Percentiles rank a stretch among this genome's conserved stretches.
These are phyloP conservation scores for Nepenthes alata DNA, from an alignment of 179 eudicot species.

Conservation along the genomic window DNA sequence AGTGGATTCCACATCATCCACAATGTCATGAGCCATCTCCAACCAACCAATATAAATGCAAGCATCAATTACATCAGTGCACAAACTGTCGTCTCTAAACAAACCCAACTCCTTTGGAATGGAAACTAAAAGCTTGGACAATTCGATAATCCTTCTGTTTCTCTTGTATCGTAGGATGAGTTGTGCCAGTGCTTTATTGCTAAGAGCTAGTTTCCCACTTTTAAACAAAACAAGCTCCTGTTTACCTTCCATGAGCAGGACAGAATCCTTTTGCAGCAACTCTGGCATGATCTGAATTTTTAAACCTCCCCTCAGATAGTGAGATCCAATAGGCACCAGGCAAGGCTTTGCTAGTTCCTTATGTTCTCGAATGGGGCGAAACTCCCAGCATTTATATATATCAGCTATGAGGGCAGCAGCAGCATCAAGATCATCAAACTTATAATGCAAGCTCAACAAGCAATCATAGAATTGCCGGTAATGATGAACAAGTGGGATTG, in stretches of 20 bases:
- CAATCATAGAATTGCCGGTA: slow-evolving; percentile 56
- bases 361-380: slow-evolving; percentile 17
- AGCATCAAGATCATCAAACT: slow-evolving; percentile 60
- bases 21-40: slow-evolving; percentile 81
- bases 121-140: slow-evolving; percentile 45
- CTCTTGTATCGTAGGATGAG: slow-evolving; percentile 39
- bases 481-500: slow-evolving; percentile 29
- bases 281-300: slow-evolving; percentile 50
- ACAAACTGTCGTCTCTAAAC: slow-evolving; percentile 21
- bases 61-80: slow-evolving; percentile 51
- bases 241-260: slow-evolving; percentile 29
- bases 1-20: slow-evolving; percentile 62
- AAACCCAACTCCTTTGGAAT: slow-evolving; percentile 27
- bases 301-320: slow-evolving; percentile 44
- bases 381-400: slow-evolving; percentile 25
- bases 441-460: slow-evolving; percentile 57
- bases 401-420: slow-evolving; percentile 47
- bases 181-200: slow-evolving; percentile 52
- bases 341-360: slow-evolving; percentile 28
- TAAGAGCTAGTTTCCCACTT: slow-evolving; percentile 43
- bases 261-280: slow-evolving; percentile 37
- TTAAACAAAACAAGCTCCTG: slow-evolving; percentile 29
- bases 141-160: slow-evolving; percentile 38
- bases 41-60: slow-evolving; percentile 69
- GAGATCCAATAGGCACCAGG: slow-evolving; percentile 53